Evolutionary conservation across 2,329 filamentous ascomycete species (phyloP).

Genomic region (Alternaria gansuensis): DNA sequence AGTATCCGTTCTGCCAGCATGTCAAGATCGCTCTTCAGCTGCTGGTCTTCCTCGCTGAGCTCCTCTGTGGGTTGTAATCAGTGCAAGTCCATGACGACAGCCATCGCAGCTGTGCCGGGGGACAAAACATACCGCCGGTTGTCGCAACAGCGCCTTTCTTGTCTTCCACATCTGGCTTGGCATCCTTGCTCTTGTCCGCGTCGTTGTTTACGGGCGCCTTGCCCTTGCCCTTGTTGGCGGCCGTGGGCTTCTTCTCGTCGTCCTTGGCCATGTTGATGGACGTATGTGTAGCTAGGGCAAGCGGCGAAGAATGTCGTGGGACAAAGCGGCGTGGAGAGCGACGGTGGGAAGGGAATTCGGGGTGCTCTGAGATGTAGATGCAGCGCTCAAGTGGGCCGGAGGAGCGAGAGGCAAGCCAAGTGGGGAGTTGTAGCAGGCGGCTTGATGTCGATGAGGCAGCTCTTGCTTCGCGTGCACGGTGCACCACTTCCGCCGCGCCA

Average conservation of each 20-base stretch:
- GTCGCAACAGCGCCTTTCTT: conserved; percentile 77
- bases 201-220: conserved; percentile 77
- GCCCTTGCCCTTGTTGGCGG: conserved; percentile 94
- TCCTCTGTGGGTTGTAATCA: conserved; percentile 71
- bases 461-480: conserved; percentile 36
- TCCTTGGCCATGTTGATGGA: conserved; percentile 83
- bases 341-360: background rate
- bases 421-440: conserved; percentile 32
- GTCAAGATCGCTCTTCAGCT: conserved; percentile 96
- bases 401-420: conserved; percentile 24
- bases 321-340: conserved; percentile 24
- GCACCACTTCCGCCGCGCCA: conserved; percentile 27
- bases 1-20: conserved; percentile 97
- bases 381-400: conserved; percentile 20
- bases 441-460: conserved; percentile 46
- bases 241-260: conserved; percentile 82
- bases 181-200: conserved; percentile 65
- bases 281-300: conserved; percentile 42
- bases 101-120: conserved; percentile 22
- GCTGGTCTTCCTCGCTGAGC: conserved; percentile 96
- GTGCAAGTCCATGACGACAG: conserved; percentile 31
- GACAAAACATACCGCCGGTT: conserved; percentile 60
- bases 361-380: conserved; percentile 8
- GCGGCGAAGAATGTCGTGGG: conserved; percentile 44
- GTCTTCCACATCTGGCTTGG: conserved; percentile 76